Evolutionary conservation across 495 filamentous ascomycete genomes (phyloP).

Genomic region (Xylaria longipes): DNA sequence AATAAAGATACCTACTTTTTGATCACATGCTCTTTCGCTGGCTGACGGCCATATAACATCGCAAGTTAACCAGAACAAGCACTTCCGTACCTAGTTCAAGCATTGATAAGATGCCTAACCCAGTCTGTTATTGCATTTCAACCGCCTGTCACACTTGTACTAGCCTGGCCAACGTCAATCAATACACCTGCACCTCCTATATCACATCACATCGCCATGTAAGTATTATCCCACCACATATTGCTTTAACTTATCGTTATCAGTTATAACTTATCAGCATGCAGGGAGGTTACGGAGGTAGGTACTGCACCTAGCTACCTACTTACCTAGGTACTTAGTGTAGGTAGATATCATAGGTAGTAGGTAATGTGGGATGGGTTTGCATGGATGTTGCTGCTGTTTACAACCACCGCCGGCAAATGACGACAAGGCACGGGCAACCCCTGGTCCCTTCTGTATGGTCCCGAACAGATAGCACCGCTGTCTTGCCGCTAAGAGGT

Average conservation of each 20-base stretch:
- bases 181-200: background rate
- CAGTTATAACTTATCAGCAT: background rate
- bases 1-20: background rate
- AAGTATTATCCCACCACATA: background rate
- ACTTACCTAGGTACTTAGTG: too few relatives aligned
- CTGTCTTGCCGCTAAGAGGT: background rate
- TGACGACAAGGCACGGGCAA: background rate
- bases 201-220: background rate
- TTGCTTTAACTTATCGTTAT: conserved; percentile 12
- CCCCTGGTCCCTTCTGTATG: background rate
- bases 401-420: background rate
- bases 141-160: too few relatives aligned
- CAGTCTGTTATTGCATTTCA: too few relatives aligned
- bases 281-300: background rate
- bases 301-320: too few relatives aligned
- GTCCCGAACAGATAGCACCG: background rate
- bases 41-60: too few relatives aligned
- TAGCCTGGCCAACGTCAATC: background rate
- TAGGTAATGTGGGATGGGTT: background rate
- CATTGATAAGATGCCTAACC: too few relatives aligned
- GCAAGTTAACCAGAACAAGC: background rate
- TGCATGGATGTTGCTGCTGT: conserved; percentile 1
- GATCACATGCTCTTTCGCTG: background rate
- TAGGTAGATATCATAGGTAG: too few relatives aligned
- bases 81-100: background rate